These are phyloP conservation scores for Cyclotella kingstonii DNA, from an alignment of 108 stramenopile species.

Conservation along the genomic window DNA sequence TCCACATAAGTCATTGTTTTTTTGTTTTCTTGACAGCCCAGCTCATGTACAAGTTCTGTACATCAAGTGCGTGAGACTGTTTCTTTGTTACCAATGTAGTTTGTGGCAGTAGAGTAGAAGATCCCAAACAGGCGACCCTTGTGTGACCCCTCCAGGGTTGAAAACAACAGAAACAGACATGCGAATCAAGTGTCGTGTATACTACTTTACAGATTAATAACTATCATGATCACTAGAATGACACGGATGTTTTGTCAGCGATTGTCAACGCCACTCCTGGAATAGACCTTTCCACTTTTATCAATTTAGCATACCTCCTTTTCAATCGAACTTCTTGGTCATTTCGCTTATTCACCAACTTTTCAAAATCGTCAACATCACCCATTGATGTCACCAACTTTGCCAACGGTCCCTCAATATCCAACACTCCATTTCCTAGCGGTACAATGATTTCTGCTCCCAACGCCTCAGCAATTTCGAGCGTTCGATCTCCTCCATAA, in stretches of 20 bases:
- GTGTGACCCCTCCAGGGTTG: too few relatives aligned
- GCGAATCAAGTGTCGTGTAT: too few relatives aligned
- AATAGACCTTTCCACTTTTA: not conserved
- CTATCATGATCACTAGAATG: not conserved
- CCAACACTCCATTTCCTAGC: slow-evolving; percentile 39
- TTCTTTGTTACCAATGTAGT: too few relatives aligned
- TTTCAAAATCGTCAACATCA: slow-evolving; percentile 30
- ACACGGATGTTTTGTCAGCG: not conserved
- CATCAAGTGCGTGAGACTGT: too few relatives aligned
- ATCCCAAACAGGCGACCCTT: too few relatives aligned
- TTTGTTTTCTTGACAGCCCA: too few relatives aligned
- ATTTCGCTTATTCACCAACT: slow-evolving; percentile 22
- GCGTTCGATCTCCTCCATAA: slow-evolving; percentile 36
- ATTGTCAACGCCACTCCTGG: slow-evolving; percentile 5
- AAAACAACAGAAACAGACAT: too few relatives aligned
- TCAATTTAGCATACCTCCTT: not conserved
- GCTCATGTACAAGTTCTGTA: too few relatives aligned
- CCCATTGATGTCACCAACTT: slow-evolving; percentile 32
- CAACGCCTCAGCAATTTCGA: slow-evolving; percentile 35
- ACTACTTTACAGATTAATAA: not conserved
- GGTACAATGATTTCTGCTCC: slow-evolving; percentile 29
- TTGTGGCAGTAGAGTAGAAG: too few relatives aligned
- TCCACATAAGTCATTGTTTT: too few relatives aligned
- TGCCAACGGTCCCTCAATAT: slow-evolving; percentile 39
- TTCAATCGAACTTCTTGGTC: too few relatives aligned